These are phyloP conservation scores for Antitrichia curtipendula DNA, from an alignment of 225 moss, liverwort and hornwort species.

Conservation along the genomic window DNA sequence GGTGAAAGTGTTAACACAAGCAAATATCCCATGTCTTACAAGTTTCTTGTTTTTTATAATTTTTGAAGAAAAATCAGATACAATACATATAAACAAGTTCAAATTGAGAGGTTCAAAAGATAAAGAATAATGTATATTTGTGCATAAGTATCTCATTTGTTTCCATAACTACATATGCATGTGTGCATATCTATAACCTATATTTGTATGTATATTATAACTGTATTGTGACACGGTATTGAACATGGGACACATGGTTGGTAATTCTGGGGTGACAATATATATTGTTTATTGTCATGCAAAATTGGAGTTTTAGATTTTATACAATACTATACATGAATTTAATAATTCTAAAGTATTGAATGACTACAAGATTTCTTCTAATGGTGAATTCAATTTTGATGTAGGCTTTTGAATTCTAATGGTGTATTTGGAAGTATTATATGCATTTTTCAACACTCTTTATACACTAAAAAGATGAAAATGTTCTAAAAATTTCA, in stretches of 20 bases:
- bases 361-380: neutral
- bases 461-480: neutral
- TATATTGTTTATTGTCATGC: neutral
- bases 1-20: no score
- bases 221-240: accelerated
- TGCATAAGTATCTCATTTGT: neutral
- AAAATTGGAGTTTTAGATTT: neutral
- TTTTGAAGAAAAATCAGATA: accelerated
- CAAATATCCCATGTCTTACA: neutral
- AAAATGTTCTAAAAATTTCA: neutral
- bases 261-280: neutral
- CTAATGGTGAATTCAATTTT: neutral
- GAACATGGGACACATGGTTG: neutral
- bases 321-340: neutral
- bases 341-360: neutral
- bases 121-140: neutral
- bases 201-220: neutral
- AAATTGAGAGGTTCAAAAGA: neutral
- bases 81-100: neutral
- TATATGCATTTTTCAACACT: neutral
- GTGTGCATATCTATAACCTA: neutral
- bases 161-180: neutral
- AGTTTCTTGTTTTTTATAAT: neutral
- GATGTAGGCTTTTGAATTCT: neutral
- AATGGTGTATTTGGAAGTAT: neutral